Conservation (phyloP, 345 rosid species). For the Kandelia obovata region DNA sequence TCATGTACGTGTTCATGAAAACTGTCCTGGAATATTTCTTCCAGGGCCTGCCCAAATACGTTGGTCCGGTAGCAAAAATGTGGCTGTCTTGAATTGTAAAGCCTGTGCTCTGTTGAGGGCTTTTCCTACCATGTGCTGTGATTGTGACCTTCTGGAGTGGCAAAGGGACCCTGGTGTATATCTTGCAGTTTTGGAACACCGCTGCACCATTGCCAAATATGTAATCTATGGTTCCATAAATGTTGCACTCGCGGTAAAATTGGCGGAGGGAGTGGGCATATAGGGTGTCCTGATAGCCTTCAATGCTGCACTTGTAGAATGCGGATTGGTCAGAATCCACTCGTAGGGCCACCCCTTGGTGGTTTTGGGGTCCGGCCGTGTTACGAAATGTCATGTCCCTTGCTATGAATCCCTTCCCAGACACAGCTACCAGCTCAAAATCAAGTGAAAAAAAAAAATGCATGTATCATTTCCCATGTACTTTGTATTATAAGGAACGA, state of each 20-base stretch:
- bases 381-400: conserved; percentile 29
- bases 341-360: conserved; percentile 27
- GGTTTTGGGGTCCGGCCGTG: conserved; percentile 23
- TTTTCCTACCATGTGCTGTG: conserved; percentile 28
- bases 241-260: conserved; percentile 26
- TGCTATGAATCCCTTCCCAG: conserved; percentile 31
- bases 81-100: conserved; percentile 26
- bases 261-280: conserved; percentile 31
- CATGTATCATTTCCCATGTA: neutral
- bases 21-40: conserved; percentile 29
- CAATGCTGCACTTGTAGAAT: conserved; percentile 30
- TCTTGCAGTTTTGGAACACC: conserved; percentile 24
- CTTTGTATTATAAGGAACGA: neutral
- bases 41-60: conserved; percentile 31
- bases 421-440: conserved; percentile 16
- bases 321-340: conserved; percentile 32
- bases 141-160: conserved; percentile 30
- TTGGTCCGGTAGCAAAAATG: conserved; percentile 24
- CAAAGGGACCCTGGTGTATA: conserved; percentile 26
- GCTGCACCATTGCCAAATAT: conserved; percentile 35
- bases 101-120: conserved; percentile 27
- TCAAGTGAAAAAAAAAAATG: neutral
- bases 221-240: conserved; percentile 31
- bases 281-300: conserved; percentile 29
- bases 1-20: conserved; percentile 23